Evolutionary conservation across 139 green algal species (phyloP), one percentile per base, ranked within the genome.

Genomic region (Chlorella ohadii): DNA sequence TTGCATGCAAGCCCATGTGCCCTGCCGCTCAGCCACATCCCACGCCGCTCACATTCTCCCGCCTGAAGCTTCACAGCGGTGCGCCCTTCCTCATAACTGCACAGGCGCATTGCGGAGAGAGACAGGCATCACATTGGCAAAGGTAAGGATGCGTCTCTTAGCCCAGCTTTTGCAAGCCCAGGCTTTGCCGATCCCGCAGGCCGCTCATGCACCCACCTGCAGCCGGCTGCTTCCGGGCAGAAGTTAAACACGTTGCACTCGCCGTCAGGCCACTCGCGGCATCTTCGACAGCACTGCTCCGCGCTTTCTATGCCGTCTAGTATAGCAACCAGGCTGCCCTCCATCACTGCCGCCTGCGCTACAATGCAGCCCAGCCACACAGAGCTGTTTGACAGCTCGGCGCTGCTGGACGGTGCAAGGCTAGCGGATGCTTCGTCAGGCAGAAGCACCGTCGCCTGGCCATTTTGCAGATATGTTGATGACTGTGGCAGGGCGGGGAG

Each of bases 281-380:
- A 72, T 0, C 13, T 9, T 13, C 65, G 31, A 33, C 65, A 72
- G 65, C 65, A 72, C 65, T 38, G n/a, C 12, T 72, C 65, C 1
- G 65, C 15, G n/a, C 15, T 72, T 5, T 27, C 31, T 9, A 72
- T 27, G 65, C 31, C 65, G 33, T 34, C 20, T 12, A 72, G 31
- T 33, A 41, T 16, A 9, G 12, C n/a, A 17, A 72, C 65, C 33
- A 44, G n/a, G n/a, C 22, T 34, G 20, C 65, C 65, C 36, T 23
- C 13, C 65, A 72, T 23, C 12, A 72, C 22, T 17, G 65, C 65
- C 0, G 27, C 27, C 12, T 27, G 12, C 2, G 65, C 65, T 13
- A 72, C 16, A 22, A 72, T 72, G 65, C 65, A 72, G 31, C 65
- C 65, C 65, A 72, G 65, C 65, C 65, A 72, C n/a, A 28, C n/a